phyloP scores from a whole-genome alignment of 441 rosid species.

The Syzygium syzygioides region DNA sequence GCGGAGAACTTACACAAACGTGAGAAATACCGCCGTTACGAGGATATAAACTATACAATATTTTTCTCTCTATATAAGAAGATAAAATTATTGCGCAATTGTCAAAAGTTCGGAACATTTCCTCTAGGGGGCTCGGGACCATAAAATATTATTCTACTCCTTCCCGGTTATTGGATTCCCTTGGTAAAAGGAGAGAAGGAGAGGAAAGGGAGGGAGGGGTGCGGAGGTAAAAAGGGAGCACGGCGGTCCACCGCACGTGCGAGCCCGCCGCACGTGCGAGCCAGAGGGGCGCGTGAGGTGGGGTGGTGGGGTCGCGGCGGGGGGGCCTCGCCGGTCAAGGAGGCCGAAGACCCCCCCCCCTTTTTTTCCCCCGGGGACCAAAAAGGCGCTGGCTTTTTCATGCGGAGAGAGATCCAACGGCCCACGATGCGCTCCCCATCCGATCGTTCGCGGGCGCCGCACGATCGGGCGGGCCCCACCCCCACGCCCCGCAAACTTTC shows the following conservation, averaged over 20 bases:
- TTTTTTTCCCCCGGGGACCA: not conserved
- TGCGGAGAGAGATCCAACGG: conserved; percentile 18
- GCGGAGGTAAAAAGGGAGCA: not conserved
- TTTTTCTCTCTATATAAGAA: not conserved
- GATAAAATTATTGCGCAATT: not conserved
- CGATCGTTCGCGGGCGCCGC: conserved; percentile 20
- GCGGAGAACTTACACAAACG: not conserved
- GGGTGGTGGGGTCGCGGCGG: no score
- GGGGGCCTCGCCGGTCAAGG: conserved; percentile 23
- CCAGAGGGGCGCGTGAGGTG: not conserved
- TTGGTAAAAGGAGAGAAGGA: no score
- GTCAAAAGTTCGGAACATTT: not conserved
- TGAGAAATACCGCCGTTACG: not conserved
- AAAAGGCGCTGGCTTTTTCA: not conserved
- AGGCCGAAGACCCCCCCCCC: conserved; percentile 1
- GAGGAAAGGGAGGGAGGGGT: not conserved
- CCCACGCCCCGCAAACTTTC: conserved; percentile 1
- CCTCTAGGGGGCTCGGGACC: not conserved
- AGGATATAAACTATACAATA: not conserved
- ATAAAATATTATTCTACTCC: not conserved
- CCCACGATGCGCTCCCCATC: not conserved
- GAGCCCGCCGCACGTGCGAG: conserved; percentile 25
- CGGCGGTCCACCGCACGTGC: conserved; percentile 17
- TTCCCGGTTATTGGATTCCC: not conserved
- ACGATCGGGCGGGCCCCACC: conserved; percentile 26